Conservation (phyloP, 2,329 filamentous ascomycete genomes). For the Microcera coccophila region DNA sequence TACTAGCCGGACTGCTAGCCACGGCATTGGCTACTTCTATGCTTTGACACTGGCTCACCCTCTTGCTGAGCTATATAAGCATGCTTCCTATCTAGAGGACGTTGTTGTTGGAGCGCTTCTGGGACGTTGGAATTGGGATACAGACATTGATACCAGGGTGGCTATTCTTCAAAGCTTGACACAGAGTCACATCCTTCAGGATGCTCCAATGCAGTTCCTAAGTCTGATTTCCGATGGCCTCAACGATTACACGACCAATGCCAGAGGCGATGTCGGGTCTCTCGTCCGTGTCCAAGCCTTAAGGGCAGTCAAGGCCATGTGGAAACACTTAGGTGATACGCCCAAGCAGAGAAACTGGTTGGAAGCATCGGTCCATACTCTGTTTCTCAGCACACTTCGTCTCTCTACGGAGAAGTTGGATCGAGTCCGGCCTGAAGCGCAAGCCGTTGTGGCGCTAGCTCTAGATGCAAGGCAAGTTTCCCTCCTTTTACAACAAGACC, state of each 20-base stretch:
- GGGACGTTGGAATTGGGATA: conserved; percentile 50
- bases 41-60: conserved; percentile 50
- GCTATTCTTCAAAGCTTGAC: conserved; percentile 54
- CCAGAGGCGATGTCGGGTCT: conserved; percentile 85
- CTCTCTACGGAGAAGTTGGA: conserved; percentile 87
- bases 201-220: conserved; percentile 41
- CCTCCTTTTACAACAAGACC: not conserved
- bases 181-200: conserved; percentile 42
- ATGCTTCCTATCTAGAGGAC: conserved; percentile 8
- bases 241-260: conserved; percentile 87
- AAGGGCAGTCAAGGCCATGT: conserved; percentile 66
- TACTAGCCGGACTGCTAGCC: conserved; percentile 31
- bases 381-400: conserved; percentile 55
- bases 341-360: conserved; percentile 12
- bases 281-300: conserved; percentile 79
- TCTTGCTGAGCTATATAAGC: conserved; percentile 26
- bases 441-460: conserved; percentile 47
- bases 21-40: conserved; percentile 50
- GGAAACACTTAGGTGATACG: conserved; percentile 33
- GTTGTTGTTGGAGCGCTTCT: conserved; percentile 45
- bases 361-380: conserved; percentile 32
- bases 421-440: conserved; percentile 69
- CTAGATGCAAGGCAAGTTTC: conserved; percentile 44
- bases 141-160: conserved; percentile 49
- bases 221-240: conserved; percentile 55